phyloP scores from a whole-genome alignment of 345 rosid species.

The Rhizophora apiculata region DNA sequence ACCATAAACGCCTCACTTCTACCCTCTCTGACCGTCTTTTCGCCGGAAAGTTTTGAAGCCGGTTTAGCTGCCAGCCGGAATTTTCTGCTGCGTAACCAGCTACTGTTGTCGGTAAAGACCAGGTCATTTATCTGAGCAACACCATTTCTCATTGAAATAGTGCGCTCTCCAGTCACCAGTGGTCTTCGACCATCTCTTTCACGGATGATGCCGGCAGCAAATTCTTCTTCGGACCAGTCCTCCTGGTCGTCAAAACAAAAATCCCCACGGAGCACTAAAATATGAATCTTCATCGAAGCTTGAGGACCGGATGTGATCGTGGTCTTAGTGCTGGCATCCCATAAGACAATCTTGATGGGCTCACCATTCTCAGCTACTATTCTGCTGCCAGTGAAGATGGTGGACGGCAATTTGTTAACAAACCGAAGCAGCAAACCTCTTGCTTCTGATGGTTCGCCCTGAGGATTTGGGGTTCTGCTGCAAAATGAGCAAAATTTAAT shows the following conservation, averaged over 20 bases:
- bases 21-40: slow-evolving; percentile 52
- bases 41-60: slow-evolving; percentile 31
- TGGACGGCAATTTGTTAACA: slow-evolving; percentile 27
- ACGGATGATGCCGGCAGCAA: slow-evolving; percentile 42
- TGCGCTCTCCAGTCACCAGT: slow-evolving; percentile 56
- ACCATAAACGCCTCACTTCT: slow-evolving; percentile 61
- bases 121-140: slow-evolving; percentile 42
- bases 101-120: slow-evolving; percentile 67
- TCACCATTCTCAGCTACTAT: slow-evolving; percentile 46
- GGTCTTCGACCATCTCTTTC: slow-evolving; percentile 73
- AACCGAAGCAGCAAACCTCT: slow-evolving; percentile 43
- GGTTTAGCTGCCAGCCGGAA: slow-evolving; percentile 71
- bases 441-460: slow-evolving; percentile 27
- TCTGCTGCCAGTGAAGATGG: slow-evolving; percentile 59
- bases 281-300: slow-evolving; percentile 51
- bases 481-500: not conserved
- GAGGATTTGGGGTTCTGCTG: slow-evolving; percentile 28
- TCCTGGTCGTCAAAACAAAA: slow-evolving; percentile 46
- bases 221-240: slow-evolving; percentile 44
- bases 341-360: slow-evolving; percentile 42
- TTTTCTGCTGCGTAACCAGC: slow-evolving; percentile 69
- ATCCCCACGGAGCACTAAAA: slow-evolving; percentile 63
- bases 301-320: slow-evolving; percentile 38
- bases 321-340: slow-evolving; percentile 38
- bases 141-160: slow-evolving; percentile 44